phyloP scores from a whole-genome alignment of 2,329 filamentous ascomycete species.

The Exutisphaerella laricina region DNA sequence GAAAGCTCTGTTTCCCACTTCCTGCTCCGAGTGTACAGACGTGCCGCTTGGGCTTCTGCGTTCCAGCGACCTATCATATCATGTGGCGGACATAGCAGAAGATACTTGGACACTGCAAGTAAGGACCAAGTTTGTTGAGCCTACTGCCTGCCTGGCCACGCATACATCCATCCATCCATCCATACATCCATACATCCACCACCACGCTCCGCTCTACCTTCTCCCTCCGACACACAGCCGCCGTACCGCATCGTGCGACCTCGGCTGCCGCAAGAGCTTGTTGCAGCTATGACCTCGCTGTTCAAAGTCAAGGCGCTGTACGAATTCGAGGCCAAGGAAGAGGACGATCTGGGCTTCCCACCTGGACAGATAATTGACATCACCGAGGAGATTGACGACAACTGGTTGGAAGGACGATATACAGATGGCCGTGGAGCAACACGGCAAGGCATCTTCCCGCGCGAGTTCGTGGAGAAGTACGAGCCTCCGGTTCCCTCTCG shows the following conservation, averaged over 20 bases:
- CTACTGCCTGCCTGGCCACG: too few relatives aligned
- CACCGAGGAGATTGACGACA: slow-evolving; percentile 82
- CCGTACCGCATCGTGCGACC: slow-evolving; percentile 9
- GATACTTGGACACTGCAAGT: neutral
- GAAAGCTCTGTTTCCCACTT: neutral
- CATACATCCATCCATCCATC: too few relatives aligned
- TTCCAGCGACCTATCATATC: neutral
- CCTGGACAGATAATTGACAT: slow-evolving; percentile 89
- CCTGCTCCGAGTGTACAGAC: neutral
- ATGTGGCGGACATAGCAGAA: too few relatives aligned
- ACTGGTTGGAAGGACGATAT: slow-evolving; percentile 92
- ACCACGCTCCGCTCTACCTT: too few relatives aligned
- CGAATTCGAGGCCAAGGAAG: slow-evolving; percentile 87
- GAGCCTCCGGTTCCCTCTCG: slow-evolving; percentile 86
- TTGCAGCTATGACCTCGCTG: slow-evolving; percentile 34
- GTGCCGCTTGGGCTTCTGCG: neutral
- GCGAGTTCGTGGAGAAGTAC: slow-evolving; percentile 95
- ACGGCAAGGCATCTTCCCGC: slow-evolving; percentile 83
- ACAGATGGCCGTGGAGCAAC: slow-evolving; percentile 67
- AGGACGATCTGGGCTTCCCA: slow-evolving; percentile 87
- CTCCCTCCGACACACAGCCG: too few relatives aligned
- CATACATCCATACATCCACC: slow-evolving; percentile 1
- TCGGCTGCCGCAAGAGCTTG: neutral
- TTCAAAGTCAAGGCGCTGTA: slow-evolving; percentile 96
- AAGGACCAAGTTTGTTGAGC: neutral